Evolutionary conservation across 345 rosid species (phyloP).

Genomic region (Euphorbia peplus): DNA sequence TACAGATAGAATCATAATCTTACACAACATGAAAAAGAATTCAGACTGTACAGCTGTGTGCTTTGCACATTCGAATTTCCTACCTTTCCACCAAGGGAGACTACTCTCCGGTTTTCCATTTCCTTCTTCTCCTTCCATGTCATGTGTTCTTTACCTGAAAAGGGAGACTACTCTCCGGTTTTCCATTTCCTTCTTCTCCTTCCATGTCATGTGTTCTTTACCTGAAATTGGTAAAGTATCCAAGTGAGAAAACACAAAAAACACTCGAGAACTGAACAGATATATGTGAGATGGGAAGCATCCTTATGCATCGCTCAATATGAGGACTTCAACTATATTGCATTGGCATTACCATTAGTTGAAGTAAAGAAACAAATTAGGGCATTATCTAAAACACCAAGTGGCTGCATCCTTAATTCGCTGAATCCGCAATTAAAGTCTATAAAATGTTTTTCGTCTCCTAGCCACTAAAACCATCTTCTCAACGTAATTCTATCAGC

Average conservation of each 20-base stretch:
- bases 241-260: neutral
- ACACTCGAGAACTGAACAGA: neutral
- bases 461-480: neutral
- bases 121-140: constrained; percentile 91
- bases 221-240: constrained; percentile 30
- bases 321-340: too few relatives aligned
- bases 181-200: constrained; percentile 77
- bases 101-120: constrained; percentile 58
- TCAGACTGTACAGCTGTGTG: neutral
- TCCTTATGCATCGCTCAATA: neutral
- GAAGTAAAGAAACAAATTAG: neutral
- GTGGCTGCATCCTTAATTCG: neutral
- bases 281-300: neutral
- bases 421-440: neutral
- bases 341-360: neutral
- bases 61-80: neutral
- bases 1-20: neutral
- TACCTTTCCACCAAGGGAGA: constrained; percentile 85
- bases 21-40: neutral
- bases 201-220: constrained; percentile 67
- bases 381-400: neutral
- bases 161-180: constrained; percentile 54
- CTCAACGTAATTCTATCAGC: neutral
- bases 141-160: constrained; percentile 50
- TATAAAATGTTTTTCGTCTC: too few relatives aligned